phyloP scores from a whole-genome alignment of 352 stramenopile genomes.

The Phytophthora chlamydospora region DNA sequence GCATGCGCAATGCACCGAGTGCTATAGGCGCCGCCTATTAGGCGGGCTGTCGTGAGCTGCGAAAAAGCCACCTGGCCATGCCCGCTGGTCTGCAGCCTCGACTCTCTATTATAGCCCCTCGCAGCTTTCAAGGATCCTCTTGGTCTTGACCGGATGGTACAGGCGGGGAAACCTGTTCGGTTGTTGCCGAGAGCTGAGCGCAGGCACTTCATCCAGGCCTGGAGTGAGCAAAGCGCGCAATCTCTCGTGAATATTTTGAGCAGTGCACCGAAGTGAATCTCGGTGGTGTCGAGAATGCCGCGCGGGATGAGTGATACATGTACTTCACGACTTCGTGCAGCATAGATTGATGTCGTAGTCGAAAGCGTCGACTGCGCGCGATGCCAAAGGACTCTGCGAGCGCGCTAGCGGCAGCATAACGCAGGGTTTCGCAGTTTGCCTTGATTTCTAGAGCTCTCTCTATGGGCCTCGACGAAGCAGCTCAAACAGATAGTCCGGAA shows the following conservation, averaged over 20 bases:
- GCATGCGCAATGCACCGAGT: too few relatives aligned
- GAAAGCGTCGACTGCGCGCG: constrained; percentile 1
- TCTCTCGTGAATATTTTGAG: constrained; percentile 10
- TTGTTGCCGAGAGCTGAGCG: too few relatives aligned
- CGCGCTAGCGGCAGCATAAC: not conserved
- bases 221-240: constrained; percentile 6
- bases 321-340: not conserved
- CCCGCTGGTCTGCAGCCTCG: constrained; percentile 19
- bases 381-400: constrained; percentile 12
- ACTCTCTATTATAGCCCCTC: too few relatives aligned
- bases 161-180: too few relatives aligned
- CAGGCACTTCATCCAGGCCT: too few relatives aligned
- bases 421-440: not conserved
- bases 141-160: too few relatives aligned
- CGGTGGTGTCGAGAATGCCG: constrained; percentile 10
- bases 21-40: too few relatives aligned
- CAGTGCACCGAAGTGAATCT: constrained; percentile 7
- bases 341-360: not conserved
- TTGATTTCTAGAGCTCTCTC: constrained; percentile 3
- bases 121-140: too few relatives aligned
- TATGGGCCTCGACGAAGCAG: constrained; percentile 11
- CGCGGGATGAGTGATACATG: constrained; percentile 13
- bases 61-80: constrained; percentile 23
- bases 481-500: constrained; percentile 17
- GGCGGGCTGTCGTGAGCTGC: constrained; percentile 12